phyloP scores from a whole-genome alignment of 208 protist genomes.

The Trypanosoma scelopori region DNA sequence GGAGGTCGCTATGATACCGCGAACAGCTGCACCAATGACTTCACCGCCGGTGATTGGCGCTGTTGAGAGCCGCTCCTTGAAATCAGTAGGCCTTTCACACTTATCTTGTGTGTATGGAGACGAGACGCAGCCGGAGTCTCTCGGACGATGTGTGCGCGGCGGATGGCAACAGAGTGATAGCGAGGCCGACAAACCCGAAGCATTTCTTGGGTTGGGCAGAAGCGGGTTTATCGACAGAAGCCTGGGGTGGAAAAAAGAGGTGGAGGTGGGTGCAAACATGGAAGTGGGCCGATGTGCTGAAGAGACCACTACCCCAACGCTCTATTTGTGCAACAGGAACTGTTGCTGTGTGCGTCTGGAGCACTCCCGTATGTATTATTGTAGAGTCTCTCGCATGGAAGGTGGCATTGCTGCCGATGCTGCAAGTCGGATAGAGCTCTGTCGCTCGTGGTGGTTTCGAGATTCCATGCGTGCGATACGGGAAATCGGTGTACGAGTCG shows the following conservation, averaged over 20 bases:
- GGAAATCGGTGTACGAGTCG: neutral
- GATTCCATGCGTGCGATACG: neutral
- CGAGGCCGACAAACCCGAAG: too few species aligned
- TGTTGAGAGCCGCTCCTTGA: neutral
- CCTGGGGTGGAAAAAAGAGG: too few species aligned
- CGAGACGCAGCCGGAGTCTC: conserved; percentile 3
- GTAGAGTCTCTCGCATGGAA: conserved; percentile 13
- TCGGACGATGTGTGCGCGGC: neutral
- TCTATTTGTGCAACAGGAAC: neutral
- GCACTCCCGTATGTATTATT: conserved; percentile 13
- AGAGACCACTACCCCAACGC: too few species aligned
- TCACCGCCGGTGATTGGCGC: neutral
- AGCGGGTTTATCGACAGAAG: too few species aligned
- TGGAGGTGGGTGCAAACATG: too few species aligned
- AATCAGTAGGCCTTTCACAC: neutral
- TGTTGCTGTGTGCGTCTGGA: conserved; percentile 12
- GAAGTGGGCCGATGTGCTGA: too few species aligned
- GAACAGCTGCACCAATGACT: conserved; percentile 9
- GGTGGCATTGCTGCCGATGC: conserved; percentile 14
- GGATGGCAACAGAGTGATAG: too few species aligned
- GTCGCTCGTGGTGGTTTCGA: neutral
- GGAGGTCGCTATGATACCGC: conserved; percentile 2
- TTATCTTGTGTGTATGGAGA: conserved; percentile 6
- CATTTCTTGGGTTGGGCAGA: too few species aligned
- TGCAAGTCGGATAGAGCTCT: conserved; percentile 9